Conservation (phyloP, 1,139 yeast genomes). For the Chernovozyma aurita region DNA sequence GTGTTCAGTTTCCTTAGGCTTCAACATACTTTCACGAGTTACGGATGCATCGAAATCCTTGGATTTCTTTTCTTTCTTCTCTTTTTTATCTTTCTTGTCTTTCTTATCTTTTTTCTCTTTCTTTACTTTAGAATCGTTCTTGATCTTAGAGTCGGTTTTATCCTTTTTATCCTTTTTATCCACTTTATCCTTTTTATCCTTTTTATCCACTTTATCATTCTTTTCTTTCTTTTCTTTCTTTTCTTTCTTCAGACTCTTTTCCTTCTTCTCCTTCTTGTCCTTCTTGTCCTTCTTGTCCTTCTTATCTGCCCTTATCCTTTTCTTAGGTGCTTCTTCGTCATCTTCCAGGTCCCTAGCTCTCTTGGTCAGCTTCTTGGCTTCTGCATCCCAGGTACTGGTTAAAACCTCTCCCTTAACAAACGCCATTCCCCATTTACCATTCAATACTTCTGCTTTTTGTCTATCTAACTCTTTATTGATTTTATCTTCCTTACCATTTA, state of each 20-base stretch:
- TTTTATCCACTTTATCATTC: conserved; percentile 21
- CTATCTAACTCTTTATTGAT: conserved; percentile 58
- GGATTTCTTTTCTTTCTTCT: conserved; percentile 6
- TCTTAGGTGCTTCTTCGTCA: conserved; percentile 6
- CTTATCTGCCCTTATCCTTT: conserved; percentile 12
- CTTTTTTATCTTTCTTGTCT: conserved; percentile 6
- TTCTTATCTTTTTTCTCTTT: conserved; percentile 8
- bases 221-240: conserved; percentile 29
- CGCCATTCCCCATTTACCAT: conserved; percentile 82
- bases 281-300: conserved; percentile 16
- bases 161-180: conserved; percentile 14
- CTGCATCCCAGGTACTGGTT: conserved; percentile 78
- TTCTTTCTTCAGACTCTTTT: conserved; percentile 24
- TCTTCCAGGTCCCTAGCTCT: conserved; percentile 11
- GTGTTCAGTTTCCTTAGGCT: conserved; percentile 25
- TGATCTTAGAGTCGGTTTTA: conserved; percentile 16
- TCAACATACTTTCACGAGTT: conserved; percentile 36
- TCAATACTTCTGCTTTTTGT: conserved; percentile 60
- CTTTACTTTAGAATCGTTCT: conserved; percentile 15
- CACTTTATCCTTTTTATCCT: conserved; percentile 16
- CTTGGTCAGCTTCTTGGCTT: conserved; percentile 10
- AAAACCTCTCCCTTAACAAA: conserved; percentile 83
- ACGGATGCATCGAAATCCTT: conserved; percentile 7
- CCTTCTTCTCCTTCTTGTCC: conserved; percentile 21
- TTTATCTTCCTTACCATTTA: conserved; percentile 70